A percentile compares a stretch with the other conserved stretches of the same genome.
Evolutionary conservation across 257 asterid genomes (phyloP).

Genomic region (Schizonepeta tenuifolia): DNA sequence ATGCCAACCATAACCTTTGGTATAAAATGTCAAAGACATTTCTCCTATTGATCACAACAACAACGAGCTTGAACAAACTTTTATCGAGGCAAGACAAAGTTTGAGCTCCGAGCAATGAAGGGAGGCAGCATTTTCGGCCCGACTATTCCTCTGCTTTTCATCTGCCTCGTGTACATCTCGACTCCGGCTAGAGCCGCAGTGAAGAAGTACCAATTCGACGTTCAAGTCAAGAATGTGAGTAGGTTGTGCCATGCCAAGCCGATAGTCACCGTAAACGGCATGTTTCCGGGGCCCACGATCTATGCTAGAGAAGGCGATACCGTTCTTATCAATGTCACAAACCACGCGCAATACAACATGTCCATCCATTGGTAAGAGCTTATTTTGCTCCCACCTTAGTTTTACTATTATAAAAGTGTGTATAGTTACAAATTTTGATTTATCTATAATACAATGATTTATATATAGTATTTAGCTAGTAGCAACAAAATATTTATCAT

Average conservation of each 20-base stretch:
- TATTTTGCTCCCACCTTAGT: not conserved
- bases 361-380: slow-evolving; percentile 55
- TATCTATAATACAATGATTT: too few species aligned
- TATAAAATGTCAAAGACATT: slow-evolving; percentile 23
- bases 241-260: slow-evolving; percentile 60
- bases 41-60: not conserved
- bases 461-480: too few species aligned
- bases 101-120: slow-evolving; percentile 26
- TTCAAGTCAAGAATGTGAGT: slow-evolving; percentile 50
- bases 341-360: slow-evolving; percentile 55
- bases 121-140: not conserved
- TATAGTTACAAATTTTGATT: too few species aligned
- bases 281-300: slow-evolving; percentile 63
- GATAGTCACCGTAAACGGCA: slow-evolving; percentile 58
- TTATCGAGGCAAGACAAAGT: not conserved
- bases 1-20: slow-evolving; percentile 35
- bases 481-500: not conserved
- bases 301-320: slow-evolving; percentile 63
- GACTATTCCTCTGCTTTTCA: slow-evolving; percentile 18
- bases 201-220: slow-evolving; percentile 49
- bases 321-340: slow-evolving; percentile 48
- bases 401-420: not conserved
- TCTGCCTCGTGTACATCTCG: slow-evolving; percentile 27
- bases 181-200: slow-evolving; percentile 42
- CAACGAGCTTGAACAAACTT: not conserved